These are phyloP conservation scores for Incumbomyces delicatus DNA, from an alignment of 2,329 filamentous ascomycete genomes.

Conservation along the genomic window DNA sequence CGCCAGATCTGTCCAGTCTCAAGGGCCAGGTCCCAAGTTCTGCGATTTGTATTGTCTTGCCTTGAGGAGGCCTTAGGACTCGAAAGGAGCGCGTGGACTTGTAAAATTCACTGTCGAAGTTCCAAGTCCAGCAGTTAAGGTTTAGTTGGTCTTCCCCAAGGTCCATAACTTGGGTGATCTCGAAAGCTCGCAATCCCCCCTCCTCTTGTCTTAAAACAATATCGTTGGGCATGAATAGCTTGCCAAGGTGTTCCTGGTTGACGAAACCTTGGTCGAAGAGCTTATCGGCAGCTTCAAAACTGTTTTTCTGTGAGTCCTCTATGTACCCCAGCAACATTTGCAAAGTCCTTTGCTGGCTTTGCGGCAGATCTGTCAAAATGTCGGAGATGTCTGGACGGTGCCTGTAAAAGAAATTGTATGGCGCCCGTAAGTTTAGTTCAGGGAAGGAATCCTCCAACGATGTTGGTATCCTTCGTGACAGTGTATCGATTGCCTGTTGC, in stretches of 20 bases:
- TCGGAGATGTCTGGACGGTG: too few relatives aligned
- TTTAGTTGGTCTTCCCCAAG: not conserved
- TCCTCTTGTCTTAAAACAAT: not conserved
- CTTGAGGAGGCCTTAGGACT: too few relatives aligned
- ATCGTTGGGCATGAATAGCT: not conserved
- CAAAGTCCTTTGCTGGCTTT: too few relatives aligned
- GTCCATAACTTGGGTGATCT: not conserved
- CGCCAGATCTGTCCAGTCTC: not conserved
- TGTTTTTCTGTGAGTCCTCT: not conserved
- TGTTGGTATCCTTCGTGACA: too few relatives aligned
- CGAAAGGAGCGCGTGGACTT: too few relatives aligned
- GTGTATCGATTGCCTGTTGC: too few relatives aligned
- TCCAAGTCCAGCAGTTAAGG: too few relatives aligned
- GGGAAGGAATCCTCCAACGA: too few relatives aligned
- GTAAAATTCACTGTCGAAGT: too few relatives aligned
- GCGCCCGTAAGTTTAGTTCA: too few relatives aligned
- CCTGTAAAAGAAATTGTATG: too few relatives aligned
- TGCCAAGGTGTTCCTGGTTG: not conserved
- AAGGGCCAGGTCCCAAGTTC: not conserved
- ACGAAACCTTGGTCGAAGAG: not conserved
- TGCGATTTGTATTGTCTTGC: not conserved
- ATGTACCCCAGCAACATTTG: not conserved
- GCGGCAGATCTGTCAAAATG: too few relatives aligned
- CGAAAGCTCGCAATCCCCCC: not conserved
- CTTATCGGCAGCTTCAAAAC: not conserved